Base-by-base conservation (phyloP, 2,329 filamentous ascomycete genomes). In the Aspergillus texensis region DNA sequence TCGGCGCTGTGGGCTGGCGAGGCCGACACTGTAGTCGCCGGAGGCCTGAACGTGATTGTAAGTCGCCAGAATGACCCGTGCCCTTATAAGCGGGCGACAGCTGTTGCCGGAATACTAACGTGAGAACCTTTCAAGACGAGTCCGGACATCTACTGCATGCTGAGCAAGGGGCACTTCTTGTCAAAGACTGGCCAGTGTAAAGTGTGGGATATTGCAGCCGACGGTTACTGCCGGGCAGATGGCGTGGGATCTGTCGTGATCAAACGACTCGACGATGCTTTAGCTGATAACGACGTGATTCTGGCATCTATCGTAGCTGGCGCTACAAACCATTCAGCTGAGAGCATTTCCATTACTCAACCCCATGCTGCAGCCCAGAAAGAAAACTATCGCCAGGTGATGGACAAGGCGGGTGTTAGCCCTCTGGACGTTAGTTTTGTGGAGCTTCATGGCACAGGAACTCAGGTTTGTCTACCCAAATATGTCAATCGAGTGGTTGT, bases 21-120 rank as follows among this genome's bases (percentile, higher is more conserved):
- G 68, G 91, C 89, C 65, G 91, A 95, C 72, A 94, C 90, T 8
- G 92, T 91, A 1, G 86, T 93, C 41, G 90, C 91, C 1, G 92
- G 92, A 62, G 92, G 92, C 63, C 80, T 91, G 16, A 93, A 91
- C 58, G 46, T 75, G 4, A 83, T 93, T 77, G 34, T 36, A 36
- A 36, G 34, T 36, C 1, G 4, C 34, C 5, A 16, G 34, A 16
- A 16, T 16, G 10, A 4, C 5, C 16, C 14, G 11, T 36, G 10
- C 5, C 3, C 32, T 4, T 12, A 34, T 34, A 34, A 11, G 11
- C 3, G 32, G 32, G 1, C 10, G 32, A 34, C 5, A 11, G 11
- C 14, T 14, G 14, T 16, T 16, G 4, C 34, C 34, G 6, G 2
- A 6, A 11, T 36, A 16, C 34, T 36, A 36, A 36, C 34, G 1